Evolutionary conservation across 345 rosid genomes (phyloP), one percentile per base, ranked within the genome.

Genomic region (Eucalyptus curtisii): DNA sequence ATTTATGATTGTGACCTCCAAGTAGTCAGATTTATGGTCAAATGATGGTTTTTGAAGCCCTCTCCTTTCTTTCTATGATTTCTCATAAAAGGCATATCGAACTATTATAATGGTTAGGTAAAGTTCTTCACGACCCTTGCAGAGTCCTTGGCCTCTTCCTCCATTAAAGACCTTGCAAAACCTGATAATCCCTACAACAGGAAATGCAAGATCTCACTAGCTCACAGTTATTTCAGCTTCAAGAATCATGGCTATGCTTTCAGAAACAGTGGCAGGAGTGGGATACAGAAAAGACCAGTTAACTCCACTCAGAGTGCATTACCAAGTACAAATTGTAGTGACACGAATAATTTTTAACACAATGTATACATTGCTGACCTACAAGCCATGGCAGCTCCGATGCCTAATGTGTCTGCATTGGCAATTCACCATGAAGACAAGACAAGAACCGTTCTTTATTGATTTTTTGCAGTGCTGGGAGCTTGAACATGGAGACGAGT

Each of bases 401-500:
- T n/a, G 31, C 68, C 68, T 61, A 4, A 61, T 7, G 17, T 30
- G 33, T 30, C 68, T 61, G 33, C 68, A 61, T 61, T 30, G 68
- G 68, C 33, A 61, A 30, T 61, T 61, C 68, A 61, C 17, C 33
- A 30, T 27, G 68, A 61, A 27, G 17, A 4, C 33, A 30, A 30
- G 68, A 3, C n/a, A 68, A 68, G 42, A 33, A 31, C 24, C 4
- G 24, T 85, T 49, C 40, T 49, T 85, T 22, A 13, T 48, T 48
- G 22, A 85, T 48, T 87, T 87, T 59, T 50, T 87, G 89, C 85
- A 87, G 80, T 33, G 44, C 33, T 33, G 42, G 37, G 42, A 52
- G 55, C 24, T 81, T 80, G 68, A 55, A 90, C 44, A 95, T 95
- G 97, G 96, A 93, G 24, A 40, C 91, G 52, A 90, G 87, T 86